These are phyloP conservation scores for Tylopilus subfusipes DNA, from an alignment of 768 basidiomycete species.

Conservation along the genomic window DNA sequence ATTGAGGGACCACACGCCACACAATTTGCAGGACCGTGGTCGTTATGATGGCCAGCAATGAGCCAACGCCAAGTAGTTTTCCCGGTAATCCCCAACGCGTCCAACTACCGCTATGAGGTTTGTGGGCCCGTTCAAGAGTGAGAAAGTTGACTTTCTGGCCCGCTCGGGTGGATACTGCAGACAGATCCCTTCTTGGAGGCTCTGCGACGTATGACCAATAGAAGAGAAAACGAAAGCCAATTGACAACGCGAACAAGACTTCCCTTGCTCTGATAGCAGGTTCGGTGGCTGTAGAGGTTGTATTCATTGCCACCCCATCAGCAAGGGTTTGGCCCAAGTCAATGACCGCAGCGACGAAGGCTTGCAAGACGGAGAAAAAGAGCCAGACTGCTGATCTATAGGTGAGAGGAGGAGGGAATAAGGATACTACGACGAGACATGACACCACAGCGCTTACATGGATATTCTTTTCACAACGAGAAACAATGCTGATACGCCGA, in stretches of 20 bases:
- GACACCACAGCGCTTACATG: slow-evolving; percentile 38
- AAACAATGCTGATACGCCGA: slow-evolving; percentile 58
- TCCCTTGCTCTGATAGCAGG: slow-evolving; percentile 52
- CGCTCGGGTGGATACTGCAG: slow-evolving; percentile 28
- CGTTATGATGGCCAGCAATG: slow-evolving; percentile 43
- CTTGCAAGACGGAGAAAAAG: slow-evolving; percentile 53
- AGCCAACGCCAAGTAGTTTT: slow-evolving; percentile 46
- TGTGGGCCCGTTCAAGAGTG: slow-evolving; percentile 12
- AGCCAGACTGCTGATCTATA: slow-evolving; percentile 48
- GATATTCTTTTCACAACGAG: slow-evolving; percentile 49
- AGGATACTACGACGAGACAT: neutral
- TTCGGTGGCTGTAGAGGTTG: slow-evolving; percentile 23
- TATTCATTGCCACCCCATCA: slow-evolving; percentile 30
- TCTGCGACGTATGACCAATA: slow-evolving; percentile 65
- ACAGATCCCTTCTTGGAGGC: slow-evolving; percentile 40
- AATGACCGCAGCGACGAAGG: slow-evolving; percentile 59
- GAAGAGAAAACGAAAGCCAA: slow-evolving; percentile 59
- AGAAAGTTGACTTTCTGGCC: slow-evolving; percentile 14
- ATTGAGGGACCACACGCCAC: slow-evolving; percentile 49
- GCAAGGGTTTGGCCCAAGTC: slow-evolving; percentile 57
- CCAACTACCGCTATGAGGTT: slow-evolving; percentile 61
- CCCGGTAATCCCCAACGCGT: slow-evolving; percentile 59
- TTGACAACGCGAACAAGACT: slow-evolving; percentile 51
- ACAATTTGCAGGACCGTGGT: slow-evolving; percentile 58
- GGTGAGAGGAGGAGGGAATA: neutral